phyloP scores from a whole-genome alignment of 129 eudicot genomes.

The Flaveria bidentis region DNA sequence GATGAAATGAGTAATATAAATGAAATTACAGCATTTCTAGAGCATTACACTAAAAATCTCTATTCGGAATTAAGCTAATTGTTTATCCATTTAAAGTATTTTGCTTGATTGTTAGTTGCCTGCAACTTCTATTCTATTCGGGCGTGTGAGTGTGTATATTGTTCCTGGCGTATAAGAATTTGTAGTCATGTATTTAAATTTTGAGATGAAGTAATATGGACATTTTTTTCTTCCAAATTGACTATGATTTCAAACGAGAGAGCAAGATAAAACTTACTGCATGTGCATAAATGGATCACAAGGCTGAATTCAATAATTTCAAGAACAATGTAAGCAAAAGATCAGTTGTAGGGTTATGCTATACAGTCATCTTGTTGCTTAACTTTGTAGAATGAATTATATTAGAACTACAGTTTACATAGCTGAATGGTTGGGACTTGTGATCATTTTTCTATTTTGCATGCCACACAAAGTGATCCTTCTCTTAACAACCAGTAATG shows the following conservation, averaged over 20 bases:
- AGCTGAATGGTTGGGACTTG: not conserved
- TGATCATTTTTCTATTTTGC: not conserved
- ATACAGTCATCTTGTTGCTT: constrained; percentile 10
- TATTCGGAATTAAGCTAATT: not conserved
- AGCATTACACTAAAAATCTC: too few species aligned
- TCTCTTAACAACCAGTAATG: not conserved
- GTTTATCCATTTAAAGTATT: not conserved
- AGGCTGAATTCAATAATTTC: not conserved
- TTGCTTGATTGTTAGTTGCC: constrained; percentile 7
- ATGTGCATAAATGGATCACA: not conserved
- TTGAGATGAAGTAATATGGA: not conserved
- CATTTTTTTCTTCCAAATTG: not conserved
- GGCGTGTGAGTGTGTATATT: not conserved
- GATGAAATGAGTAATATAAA: too few species aligned
- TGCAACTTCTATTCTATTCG: not conserved
- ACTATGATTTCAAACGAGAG: not conserved
- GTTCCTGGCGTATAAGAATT: not conserved
- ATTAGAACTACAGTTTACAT: not conserved
- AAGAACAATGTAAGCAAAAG: not conserved
- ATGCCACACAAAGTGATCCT: constrained; percentile 6
- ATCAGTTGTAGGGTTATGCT: not conserved
- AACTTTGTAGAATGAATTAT: not conserved
- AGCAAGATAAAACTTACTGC: not conserved
- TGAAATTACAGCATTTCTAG: too few species aligned
- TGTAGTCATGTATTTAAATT: not conserved